phyloP scores from a whole-genome alignment of 352 stramenopile species.

The Pythium monospermum region DNA sequence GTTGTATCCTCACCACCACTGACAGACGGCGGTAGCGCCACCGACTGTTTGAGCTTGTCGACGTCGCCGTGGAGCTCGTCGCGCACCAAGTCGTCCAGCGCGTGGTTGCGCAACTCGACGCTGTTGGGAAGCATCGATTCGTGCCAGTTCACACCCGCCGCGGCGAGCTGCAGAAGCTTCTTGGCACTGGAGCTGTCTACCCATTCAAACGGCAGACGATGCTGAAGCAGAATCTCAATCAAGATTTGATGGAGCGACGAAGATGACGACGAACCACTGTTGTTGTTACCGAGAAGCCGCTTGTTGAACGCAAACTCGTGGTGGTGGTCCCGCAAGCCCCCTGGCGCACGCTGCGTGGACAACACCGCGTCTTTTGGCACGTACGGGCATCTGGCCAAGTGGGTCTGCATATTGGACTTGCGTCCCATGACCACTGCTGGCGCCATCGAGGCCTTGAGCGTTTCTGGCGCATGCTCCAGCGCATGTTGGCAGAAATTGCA shows the following conservation, averaged over 20 bases:
- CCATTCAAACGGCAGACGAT: constrained; percentile 64
- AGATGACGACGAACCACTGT: no score
- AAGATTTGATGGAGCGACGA: constrained; percentile 29
- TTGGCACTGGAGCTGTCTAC: constrained; percentile 45
- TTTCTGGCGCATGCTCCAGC: constrained; percentile 39
- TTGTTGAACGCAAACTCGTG: constrained; percentile 14
- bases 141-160: constrained; percentile 9
- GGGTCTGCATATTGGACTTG: constrained; percentile 84
- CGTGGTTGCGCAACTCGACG: constrained; percentile 30
- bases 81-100: constrained; percentile 38
- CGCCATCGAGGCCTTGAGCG: constrained; percentile 43
- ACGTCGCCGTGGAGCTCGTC: constrained; percentile 31
- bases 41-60: constrained; percentile 30
- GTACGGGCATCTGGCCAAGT: constrained; percentile 71
- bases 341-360: constrained; percentile 15
- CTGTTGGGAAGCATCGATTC: constrained; percentile 25
- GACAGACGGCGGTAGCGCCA: constrained; percentile 12
- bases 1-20: not conserved
- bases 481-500: constrained; percentile 82
- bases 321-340: not conserved
- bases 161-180: constrained; percentile 38
- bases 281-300: constrained; percentile 6
- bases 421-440: constrained; percentile 61
- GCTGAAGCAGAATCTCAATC: constrained; percentile 57
- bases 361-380: constrained; percentile 45